phyloP scores from a whole-genome alignment of 768 basidiomycete genomes.

The Agaricus blazei region DNA sequence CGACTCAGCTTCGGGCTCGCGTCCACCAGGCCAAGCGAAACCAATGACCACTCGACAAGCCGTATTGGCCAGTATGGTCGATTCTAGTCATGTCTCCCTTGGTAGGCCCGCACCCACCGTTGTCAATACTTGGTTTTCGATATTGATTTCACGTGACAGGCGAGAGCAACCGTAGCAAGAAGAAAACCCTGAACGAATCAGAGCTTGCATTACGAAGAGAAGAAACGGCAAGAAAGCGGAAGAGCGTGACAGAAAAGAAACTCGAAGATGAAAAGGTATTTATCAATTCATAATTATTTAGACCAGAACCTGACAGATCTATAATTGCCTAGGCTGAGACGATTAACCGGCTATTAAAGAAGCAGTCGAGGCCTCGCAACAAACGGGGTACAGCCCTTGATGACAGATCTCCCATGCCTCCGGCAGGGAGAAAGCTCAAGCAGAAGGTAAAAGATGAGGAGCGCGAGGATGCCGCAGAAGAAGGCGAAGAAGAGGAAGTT shows the following conservation, averaged over 20 bases:
- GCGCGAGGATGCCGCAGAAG: conserved; percentile 27
- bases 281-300: conserved; percentile 4
- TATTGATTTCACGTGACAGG: conserved; percentile 11
- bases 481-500: conserved; percentile 28
- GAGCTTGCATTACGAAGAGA: conserved; percentile 72
- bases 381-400: conserved; percentile 54
- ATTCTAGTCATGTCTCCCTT: conserved; percentile 64
- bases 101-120: conserved; percentile 24
- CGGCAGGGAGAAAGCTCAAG: conserved; percentile 29
- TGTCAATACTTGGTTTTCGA: neutral
- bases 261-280: conserved; percentile 79
- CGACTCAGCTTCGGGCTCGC: conserved; percentile 22
- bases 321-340: conserved; percentile 60
- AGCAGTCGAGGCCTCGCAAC: conserved; percentile 66
- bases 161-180: conserved; percentile 38
- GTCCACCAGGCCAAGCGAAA: conserved; percentile 18
- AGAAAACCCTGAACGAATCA: conserved; percentile 64
- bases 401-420: conserved; percentile 31
- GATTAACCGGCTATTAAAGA: conserved; percentile 84
- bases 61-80: conserved; percentile 64
- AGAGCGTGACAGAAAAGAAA: conserved; percentile 77
- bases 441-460: conserved; percentile 35
- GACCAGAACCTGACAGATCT: neutral
- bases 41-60: conserved; percentile 63
- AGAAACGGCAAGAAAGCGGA: conserved; percentile 79